Evolutionary conservation across 2,329 filamentous ascomycete genomes (phyloP).

Genomic region (Drechmeria coniospora): DNA sequence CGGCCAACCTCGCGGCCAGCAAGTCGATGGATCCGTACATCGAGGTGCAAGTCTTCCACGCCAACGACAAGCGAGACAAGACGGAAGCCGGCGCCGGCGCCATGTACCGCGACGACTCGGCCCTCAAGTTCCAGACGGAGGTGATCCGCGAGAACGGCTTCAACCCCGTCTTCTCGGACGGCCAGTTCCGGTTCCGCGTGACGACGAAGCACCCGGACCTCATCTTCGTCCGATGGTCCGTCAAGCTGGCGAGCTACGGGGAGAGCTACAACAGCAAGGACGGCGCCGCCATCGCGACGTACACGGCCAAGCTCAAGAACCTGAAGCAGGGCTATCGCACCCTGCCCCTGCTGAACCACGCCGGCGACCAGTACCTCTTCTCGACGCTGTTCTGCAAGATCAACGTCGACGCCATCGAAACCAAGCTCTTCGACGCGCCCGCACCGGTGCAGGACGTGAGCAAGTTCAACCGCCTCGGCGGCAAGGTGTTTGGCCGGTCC

Average conservation of each 20-base stretch:
- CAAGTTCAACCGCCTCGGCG: slow-evolving; percentile 40
- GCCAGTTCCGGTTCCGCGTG: slow-evolving; percentile 62
- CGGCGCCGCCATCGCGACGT: slow-evolving; percentile 59
- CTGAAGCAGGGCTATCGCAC: slow-evolving; percentile 88
- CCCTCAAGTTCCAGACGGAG: slow-evolving; percentile 63
- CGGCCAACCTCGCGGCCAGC: slow-evolving; percentile 54
- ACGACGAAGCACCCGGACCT: slow-evolving; percentile 91
- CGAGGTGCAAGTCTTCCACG: slow-evolving; percentile 86
- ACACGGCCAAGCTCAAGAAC: slow-evolving; percentile 81
- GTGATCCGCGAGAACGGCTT: slow-evolving; percentile 82
- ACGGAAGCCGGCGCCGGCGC: slow-evolving; percentile 52
- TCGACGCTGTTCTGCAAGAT: slow-evolving; percentile 89
- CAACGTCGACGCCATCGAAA: slow-evolving; percentile 44
- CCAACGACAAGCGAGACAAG: slow-evolving; percentile 86
- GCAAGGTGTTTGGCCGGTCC: slow-evolving; percentile 41
- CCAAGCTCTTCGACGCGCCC: slow-evolving; percentile 37
- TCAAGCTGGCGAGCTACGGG: slow-evolving; percentile 73
- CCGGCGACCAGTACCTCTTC: slow-evolving; percentile 86
- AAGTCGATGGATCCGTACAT: slow-evolving; percentile 80
- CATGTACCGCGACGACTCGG: slow-evolving; percentile 32
- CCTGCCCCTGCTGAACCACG: slow-evolving; percentile 72
- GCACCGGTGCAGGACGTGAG: slow-evolving; percentile 24
- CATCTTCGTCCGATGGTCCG: slow-evolving; percentile 84
- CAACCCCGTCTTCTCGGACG: slow-evolving; percentile 67
- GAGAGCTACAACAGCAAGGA: slow-evolving; percentile 45